Conservation (phyloP, 2,329 filamentous ascomycete genomes). For the Ceratocystis eucalypticola region DNA sequence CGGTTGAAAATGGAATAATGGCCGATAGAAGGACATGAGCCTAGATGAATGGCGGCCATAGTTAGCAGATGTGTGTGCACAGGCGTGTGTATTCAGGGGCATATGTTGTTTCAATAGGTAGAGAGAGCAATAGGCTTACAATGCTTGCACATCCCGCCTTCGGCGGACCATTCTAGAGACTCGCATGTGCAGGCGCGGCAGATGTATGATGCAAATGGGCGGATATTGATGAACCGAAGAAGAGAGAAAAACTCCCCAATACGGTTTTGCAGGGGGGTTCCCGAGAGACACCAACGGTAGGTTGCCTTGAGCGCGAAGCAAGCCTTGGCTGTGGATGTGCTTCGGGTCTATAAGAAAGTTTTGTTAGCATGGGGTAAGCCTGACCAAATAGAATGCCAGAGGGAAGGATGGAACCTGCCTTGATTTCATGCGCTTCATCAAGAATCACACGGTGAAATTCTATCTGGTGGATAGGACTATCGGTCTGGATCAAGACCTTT, state of each 20-base stretch:
- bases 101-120: neutral
- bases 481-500: neutral
- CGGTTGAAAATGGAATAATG: conserved; percentile 66
- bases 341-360: conserved; percentile 44
- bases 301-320: conserved; percentile 80
- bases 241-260: conserved; percentile 96
- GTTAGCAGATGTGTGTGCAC: neutral
- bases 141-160: conserved; percentile 52
- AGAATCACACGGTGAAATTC: conserved; percentile 83
- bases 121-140: conserved; percentile 41
- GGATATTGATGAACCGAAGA: conserved; percentile 76
- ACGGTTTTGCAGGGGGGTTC: conserved; percentile 89
- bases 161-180: conserved; percentile 69
- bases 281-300: conserved; percentile 92
- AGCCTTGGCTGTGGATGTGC: conserved; percentile 82
- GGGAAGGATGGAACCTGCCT: conserved; percentile 31
- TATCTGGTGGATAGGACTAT: conserved; percentile 66
- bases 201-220: conserved; percentile 84
- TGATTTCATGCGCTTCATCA: conserved; percentile 94
- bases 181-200: conserved; percentile 79
- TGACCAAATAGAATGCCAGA: neutral
- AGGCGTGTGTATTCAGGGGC: neutral
- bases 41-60: neutral
- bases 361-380: neutral
- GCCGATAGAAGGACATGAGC: conserved; percentile 30